These are phyloP conservation scores for Suillus placidus DNA, from an alignment of 768 basidiomycete species.

Conservation along the genomic window DNA sequence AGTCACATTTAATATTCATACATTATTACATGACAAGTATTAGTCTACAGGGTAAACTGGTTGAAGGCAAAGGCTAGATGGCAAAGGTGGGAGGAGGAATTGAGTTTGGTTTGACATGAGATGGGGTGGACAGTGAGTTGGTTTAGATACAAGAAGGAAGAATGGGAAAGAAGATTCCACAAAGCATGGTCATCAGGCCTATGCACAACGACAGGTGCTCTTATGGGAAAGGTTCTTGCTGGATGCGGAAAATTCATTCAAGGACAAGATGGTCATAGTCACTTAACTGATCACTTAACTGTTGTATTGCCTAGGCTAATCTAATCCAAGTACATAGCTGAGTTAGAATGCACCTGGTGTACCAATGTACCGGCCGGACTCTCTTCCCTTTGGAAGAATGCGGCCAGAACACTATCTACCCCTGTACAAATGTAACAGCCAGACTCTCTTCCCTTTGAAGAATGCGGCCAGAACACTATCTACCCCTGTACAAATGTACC, in stretches of 20 bases:
- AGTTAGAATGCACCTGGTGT: too few relatives aligned
- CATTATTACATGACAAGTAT: background rate
- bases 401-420: too few relatives aligned
- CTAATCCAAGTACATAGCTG: too few relatives aligned
- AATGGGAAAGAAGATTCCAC: background rate
- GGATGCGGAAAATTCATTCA: background rate
- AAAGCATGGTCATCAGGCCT: background rate
- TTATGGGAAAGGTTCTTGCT: background rate
- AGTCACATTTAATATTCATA: background rate
- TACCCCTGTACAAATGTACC: too few relatives aligned
- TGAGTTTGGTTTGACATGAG: conserved; percentile 19
- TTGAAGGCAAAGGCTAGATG: conserved; percentile 20
- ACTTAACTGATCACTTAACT: too few relatives aligned
- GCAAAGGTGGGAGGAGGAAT: conserved; percentile 25
- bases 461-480: too few relatives aligned
- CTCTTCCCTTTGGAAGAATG: background rate
- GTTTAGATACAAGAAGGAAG: conserved; percentile 7
- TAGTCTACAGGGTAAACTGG: conserved; percentile 12
- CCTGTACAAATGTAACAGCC: too few relatives aligned
- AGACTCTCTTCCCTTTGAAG: too few relatives aligned
- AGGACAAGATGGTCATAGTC: background rate
- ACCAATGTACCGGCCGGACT: background rate
- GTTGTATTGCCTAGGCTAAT: too few relatives aligned
- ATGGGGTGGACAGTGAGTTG: conserved; percentile 23
- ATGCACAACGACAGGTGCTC: background rate